phyloP scores from a whole-genome alignment of 768 basidiomycete species.

The Coprinopsis sp. region DNA sequence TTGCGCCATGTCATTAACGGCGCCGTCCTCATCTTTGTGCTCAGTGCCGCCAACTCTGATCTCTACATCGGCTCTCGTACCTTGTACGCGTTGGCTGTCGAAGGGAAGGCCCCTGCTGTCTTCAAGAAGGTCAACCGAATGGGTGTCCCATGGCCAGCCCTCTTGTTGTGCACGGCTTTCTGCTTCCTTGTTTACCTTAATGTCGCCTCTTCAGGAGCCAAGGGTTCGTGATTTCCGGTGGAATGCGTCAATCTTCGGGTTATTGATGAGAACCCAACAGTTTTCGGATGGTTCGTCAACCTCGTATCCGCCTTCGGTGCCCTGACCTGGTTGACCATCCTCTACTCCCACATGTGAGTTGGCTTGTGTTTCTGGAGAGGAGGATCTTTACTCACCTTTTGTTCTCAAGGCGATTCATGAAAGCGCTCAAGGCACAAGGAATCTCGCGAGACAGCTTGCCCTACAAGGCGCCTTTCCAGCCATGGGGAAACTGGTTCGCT shows the following conservation, averaged over 20 bases:
- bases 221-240: constrained; percentile 30
- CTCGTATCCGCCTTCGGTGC: constrained; percentile 45
- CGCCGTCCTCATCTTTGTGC: constrained; percentile 59
- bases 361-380: background rate
- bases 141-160: constrained; percentile 48
- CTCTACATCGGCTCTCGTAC: constrained; percentile 50
- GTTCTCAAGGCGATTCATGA: constrained; percentile 37
- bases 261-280: constrained; percentile 31
- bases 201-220: constrained; percentile 43
- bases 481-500: constrained; percentile 59
- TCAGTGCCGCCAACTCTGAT: constrained; percentile 61
- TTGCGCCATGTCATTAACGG: constrained; percentile 64
- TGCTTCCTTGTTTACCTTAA: constrained; percentile 57
- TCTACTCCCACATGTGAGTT: constrained; percentile 56
- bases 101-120: constrained; percentile 44
- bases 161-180: constrained; percentile 51
- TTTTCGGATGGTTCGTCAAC: constrained; percentile 47
- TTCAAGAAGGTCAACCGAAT: constrained; percentile 39
- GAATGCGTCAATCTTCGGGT: constrained; percentile 20
- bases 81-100: constrained; percentile 43
- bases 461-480: constrained; percentile 58
- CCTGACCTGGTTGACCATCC: constrained; percentile 48
- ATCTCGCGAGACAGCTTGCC: constrained; percentile 39
- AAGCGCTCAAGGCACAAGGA: constrained; percentile 37
- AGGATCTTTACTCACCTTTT: background rate